A percentile compares a stretch with the other conserved stretches of the same genome.
phyloP scores from a whole-genome alignment of 345 rosid genomes.

The Euphorbia pulcherrima region DNA sequence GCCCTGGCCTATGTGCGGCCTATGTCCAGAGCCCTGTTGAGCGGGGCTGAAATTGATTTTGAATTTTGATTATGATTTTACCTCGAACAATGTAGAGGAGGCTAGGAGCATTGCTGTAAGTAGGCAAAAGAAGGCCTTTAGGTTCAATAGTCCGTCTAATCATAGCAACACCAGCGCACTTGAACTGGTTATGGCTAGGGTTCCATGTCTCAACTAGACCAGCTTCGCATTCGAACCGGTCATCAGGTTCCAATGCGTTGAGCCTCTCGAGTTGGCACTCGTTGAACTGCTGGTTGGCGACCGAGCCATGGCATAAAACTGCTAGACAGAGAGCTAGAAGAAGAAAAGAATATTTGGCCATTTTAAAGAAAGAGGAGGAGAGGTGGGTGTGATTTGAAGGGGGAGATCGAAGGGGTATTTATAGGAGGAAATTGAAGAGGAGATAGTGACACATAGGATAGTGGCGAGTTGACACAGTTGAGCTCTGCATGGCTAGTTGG shows the following conservation, averaged over 20 bases:
- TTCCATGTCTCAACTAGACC: constrained; percentile 17
- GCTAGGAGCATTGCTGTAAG: constrained; percentile 37
- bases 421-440: constrained; percentile 9
- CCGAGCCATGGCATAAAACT: constrained; percentile 39
- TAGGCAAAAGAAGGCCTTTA: constrained; percentile 12
- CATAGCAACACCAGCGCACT: constrained; percentile 15
- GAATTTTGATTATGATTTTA: neutral
- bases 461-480: constrained; percentile 1
- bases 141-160: neutral
- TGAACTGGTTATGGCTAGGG: constrained; percentile 13
- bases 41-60: too few species aligned
- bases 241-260: constrained; percentile 4
- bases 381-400: neutral
- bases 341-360: constrained; percentile 21
- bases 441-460: neutral
- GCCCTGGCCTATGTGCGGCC: too few species aligned
- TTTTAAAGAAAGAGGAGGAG: neutral
- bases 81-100: constrained; percentile 53
- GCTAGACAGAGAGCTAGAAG: constrained; percentile 33
- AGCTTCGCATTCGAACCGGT: constrained; percentile 6
- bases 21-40: too few species aligned
- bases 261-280: constrained; percentile 30
- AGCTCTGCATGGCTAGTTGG: constrained; percentile 39
- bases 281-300: constrained; percentile 22
- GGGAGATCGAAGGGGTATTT: constrained; percentile 14